Percentiles rank a stretch among this genome's conserved stretches.
Conservation (phyloP, 495 filamentous ascomycete species). For the Aspergillus avenaceus region DNA sequence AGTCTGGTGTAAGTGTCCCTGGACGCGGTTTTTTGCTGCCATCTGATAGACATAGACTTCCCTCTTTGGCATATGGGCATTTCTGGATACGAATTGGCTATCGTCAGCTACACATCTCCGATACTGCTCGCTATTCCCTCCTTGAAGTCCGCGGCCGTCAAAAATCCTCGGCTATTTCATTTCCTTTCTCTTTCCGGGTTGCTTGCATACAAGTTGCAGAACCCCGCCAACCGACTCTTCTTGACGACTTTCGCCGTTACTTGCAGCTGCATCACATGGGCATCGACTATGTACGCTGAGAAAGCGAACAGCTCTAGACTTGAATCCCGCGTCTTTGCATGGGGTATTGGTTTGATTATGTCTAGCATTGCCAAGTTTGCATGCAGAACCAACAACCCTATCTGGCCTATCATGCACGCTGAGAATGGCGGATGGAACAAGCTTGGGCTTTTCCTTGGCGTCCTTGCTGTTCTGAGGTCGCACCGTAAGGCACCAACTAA, state of each 20-base stretch:
- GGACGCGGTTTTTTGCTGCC: background rate
- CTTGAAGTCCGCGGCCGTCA: conserved; percentile 61
- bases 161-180: conserved; percentile 66
- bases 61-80: conserved; percentile 99
- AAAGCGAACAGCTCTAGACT: conserved; percentile 68
- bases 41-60: conserved; percentile 60
- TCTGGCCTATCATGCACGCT: conserved; percentile 91
- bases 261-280: conserved; percentile 76
- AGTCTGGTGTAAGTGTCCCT: conserved; percentile 78
- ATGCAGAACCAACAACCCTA: conserved; percentile 92
- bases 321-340: conserved; percentile 76
- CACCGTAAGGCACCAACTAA: conserved; percentile 54
- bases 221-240: conserved; percentile 75
- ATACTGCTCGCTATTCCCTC: conserved; percentile 70
- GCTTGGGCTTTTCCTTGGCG: conserved; percentile 67
- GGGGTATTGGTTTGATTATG: conserved; percentile 74
- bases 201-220: conserved; percentile 69
- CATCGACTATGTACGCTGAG: conserved; percentile 74
- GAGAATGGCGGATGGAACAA: conserved; percentile 93
- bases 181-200: conserved; percentile 74
- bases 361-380: conserved; percentile 91
- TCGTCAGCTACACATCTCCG: conserved; percentile 81
- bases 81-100: conserved; percentile 88
- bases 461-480: conserved; percentile 69
- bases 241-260: conserved; percentile 73